Evolutionary conservation across 441 rosid genomes (phyloP), one percentile per base, ranked within the genome.

Genomic region (Euphorbia corollata): DNA sequence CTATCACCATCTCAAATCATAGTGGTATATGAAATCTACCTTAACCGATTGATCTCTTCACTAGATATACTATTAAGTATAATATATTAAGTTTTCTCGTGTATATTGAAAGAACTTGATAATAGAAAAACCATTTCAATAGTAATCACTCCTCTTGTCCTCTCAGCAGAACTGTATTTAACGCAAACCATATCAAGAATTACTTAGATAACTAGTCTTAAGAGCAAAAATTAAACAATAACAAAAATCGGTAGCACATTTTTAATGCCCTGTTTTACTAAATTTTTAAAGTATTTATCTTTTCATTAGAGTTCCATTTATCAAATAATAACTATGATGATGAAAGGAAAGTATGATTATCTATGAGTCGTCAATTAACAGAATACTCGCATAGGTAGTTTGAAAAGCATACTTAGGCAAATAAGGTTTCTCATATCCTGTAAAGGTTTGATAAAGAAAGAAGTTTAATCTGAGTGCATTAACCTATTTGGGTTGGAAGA

Each of bases 1-100:
- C 89, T 38, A 80, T 91, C 47, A 84, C 86, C 7, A 74, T 91
- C 77, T 87, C 91, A 19, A 75, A 85, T 79, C 90, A 91, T 68
- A 83, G 61, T 69, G 94, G 97, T 89, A 78, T 59, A 24, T 39
- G 59, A 54, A 10, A 58, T 43, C 43, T 73, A 45, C 61, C 50
- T 65, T 43, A 47, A 22, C 30, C 20, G 18, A 48, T 22, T 64
- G 34, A 16, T 50, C n/a, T 4, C 34, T 48, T 23, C 16, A 16
- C 19, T 6, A 10, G 9, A 22, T 50, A 36, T 36, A 27, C 1
- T 27, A 27, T 27, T 27, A 27, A 27, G 32, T 27, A 36, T 36
- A 36, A 36, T 6, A 36, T 36, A 5, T 36, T 34, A 51, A 23
- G 56, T 39, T 67, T 56, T 27, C 45, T 57, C 30, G 11, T 27